Percentiles rank a stretch among this genome's conserved stretches.
These are phyloP conservation scores for Thymus quinquecostatus DNA, from an alignment of 257 asterid species.

Conservation along the genomic window DNA sequence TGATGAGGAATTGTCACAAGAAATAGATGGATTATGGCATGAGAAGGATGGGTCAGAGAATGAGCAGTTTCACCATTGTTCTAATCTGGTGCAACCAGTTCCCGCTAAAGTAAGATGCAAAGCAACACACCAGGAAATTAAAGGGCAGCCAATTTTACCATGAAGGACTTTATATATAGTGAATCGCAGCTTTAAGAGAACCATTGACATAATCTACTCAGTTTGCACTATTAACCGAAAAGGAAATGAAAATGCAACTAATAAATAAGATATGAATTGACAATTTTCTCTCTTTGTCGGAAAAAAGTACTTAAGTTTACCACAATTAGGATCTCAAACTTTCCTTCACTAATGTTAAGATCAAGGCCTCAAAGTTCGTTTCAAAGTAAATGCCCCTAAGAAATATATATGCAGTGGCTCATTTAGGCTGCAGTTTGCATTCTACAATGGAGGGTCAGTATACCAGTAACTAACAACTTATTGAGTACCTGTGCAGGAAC, in stretches of 20 bases:
- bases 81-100: too few species aligned
- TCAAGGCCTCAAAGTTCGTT: not conserved
- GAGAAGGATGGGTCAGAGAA: too few species aligned
- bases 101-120: too few species aligned
- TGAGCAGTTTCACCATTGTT: too few species aligned
- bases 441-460: not conserved
- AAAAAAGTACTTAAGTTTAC: not conserved
- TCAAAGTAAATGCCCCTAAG: not conserved
- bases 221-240: not conserved
- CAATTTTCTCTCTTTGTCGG: not conserved
- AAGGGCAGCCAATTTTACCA: too few species aligned
- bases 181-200: not conserved
- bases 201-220: too few species aligned
- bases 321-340: not conserved
- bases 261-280: not conserved
- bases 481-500: conserved; percentile 83
- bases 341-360: conserved; percentile 5
- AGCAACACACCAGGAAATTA: too few species aligned
- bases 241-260: not conserved
- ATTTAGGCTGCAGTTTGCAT: not conserved
- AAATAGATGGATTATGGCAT: not conserved
- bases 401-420: not conserved
- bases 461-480: not conserved
- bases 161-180: too few species aligned
- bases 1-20: not conserved